Evolutionary conservation across 805 yeast genomes (phyloP), one percentile per base, ranked within the genome.

Genomic region (Candida nemodendra): DNA sequence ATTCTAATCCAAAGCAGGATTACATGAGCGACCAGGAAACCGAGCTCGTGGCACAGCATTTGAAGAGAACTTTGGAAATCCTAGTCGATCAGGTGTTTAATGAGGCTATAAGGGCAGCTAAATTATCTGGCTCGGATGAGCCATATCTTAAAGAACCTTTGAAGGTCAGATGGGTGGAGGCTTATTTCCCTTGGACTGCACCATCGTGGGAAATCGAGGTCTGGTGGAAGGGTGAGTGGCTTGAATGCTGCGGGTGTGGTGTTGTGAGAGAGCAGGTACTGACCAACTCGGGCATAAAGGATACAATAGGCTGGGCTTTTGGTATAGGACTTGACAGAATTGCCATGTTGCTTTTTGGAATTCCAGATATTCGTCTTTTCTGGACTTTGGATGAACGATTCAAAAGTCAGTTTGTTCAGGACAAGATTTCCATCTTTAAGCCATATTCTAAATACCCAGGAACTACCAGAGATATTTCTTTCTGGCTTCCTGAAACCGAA

Each of bases 131-230:
- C 0, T 68, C 78, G 1, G 73, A 69, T 24, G 79, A 75, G 38
- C 78, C 74, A 4, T 82, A 79, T 49, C 61, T 81, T 45, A 72
- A 78, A 42, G 83, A 81, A 50, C 95, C 95, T 5, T 70, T 93
- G 44, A 81, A 77, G 55, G 85, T 90, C 14, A 74, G 98, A 50
- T 93, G 99, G 99, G 84, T 89, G 23, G 95, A 87, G 54, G 95
- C 93, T 0, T 87, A 81, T 54, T 93, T 93, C 68, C 99, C 99
- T 3, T 93, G 98, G 97, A 93, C 99, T 3, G 79, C 95, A 1
- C 99, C 99, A 3, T 85, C 95, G 29, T 93, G 95, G 95, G 97
- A 93, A 56, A 88, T 95, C 50, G 99, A 93, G 64, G 96, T 93
- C 4, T 89, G 95, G 90, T 93, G 98, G 97, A 86, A 89, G 57